Base-by-base conservation (phyloP, 2,329 filamentous ascomycete genomes). In the Pseudovirgaria hyperparasitica region DNA sequence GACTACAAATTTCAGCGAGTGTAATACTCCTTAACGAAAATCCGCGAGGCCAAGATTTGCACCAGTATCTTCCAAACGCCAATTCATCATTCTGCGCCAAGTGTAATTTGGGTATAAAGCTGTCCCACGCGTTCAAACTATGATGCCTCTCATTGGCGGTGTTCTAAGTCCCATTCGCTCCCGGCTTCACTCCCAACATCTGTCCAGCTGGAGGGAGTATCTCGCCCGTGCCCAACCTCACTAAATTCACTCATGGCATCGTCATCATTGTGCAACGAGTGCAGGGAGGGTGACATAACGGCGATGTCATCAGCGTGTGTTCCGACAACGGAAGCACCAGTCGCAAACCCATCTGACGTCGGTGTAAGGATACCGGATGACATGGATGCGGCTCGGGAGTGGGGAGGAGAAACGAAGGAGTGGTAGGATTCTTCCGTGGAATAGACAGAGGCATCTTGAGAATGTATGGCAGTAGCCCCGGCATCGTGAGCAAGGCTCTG, bases 151-250 rank as follows among this genome's bases (percentile, higher is more conserved):
- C n/a, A n/a, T n/a, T n/a, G n/a, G n/a, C n/a, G n/a, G n/a, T n/a
- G n/a, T n/a, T n/a, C n/a, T n/a, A n/a, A n/a, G n/a, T n/a, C n/a
- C n/a, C 42, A 52, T 26, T 57, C 53, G 19, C 53, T 55, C 31
- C 48, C 52, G 22, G 47, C 45, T 24, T 56, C 53, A 30, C 50
- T 55, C 2, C 50, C 54, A 7, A 57, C 45, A 30, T 57, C 53
- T 20, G 50, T 53, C 54, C 54, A 57, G 14, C 43, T 48, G 9
- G 35, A 45, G 7, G 54, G 54, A 5, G 54, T 57, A 36, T 24
- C 12, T 42, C 38, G 1, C 32, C 38, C 9, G 38, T 26, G 9
- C 38, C 37, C 5, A 44, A 32, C 23, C 25, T 52, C 51, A 21
- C 47, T 49, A 31, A 50, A 52, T 1, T 46, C 44, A 2, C 37